A percentile compares a stretch with the other conserved stretches of the same genome.
Conservation (phyloP, 306 rosid species). For the Coriaria nepalensis region DNA sequence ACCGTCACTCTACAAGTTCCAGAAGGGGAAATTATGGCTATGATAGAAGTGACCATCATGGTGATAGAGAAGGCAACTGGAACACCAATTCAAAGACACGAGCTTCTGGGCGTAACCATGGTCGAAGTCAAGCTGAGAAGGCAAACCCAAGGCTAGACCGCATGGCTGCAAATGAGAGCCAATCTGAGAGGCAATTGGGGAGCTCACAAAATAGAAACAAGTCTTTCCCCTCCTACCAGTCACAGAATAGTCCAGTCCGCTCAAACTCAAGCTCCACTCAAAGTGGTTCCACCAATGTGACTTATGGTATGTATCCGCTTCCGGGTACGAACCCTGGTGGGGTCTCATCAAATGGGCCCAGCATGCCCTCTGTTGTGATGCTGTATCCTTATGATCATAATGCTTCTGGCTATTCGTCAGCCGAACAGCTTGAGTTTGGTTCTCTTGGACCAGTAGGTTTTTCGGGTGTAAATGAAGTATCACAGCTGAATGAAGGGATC, state of each 20-base stretch:
- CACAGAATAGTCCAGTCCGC: slow-evolving; percentile 73
- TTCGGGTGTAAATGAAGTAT: slow-evolving; percentile 39
- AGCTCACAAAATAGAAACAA: slow-evolving; percentile 57
- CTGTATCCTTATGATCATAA: slow-evolving; percentile 68
- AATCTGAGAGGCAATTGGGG: slow-evolving; percentile 72
- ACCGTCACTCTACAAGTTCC: slow-evolving; percentile 53
- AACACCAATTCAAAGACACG: slow-evolving; percentile 58
- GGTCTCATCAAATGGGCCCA: slow-evolving; percentile 62
- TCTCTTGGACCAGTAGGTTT: slow-evolving; percentile 75
- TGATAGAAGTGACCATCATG: slow-evolving; percentile 69
- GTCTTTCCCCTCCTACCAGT: slow-evolving; percentile 33
- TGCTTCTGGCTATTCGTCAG: slow-evolving; percentile 35
- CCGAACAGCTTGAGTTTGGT: slow-evolving; percentile 87
- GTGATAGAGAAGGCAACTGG: slow-evolving; percentile 90
- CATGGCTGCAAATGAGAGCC: slow-evolving; percentile 49
- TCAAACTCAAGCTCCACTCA: slow-evolving; percentile 36
- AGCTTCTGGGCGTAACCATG: slow-evolving; percentile 53
- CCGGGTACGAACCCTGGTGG: slow-evolving; percentile 61
- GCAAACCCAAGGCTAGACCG: slow-evolving; percentile 51
- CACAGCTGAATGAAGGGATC: slow-evolving; percentile 52
- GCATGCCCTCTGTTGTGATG: slow-evolving; percentile 74
- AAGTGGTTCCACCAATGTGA: slow-evolving; percentile 45
- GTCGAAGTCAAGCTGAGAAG: slow-evolving; percentile 58
- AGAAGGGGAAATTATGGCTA: slow-evolving; percentile 65
- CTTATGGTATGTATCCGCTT: slow-evolving; percentile 62